Evolutionary conservation across 805 yeast species (phyloP).

Genomic region (Yamadazyma sp.): DNA sequence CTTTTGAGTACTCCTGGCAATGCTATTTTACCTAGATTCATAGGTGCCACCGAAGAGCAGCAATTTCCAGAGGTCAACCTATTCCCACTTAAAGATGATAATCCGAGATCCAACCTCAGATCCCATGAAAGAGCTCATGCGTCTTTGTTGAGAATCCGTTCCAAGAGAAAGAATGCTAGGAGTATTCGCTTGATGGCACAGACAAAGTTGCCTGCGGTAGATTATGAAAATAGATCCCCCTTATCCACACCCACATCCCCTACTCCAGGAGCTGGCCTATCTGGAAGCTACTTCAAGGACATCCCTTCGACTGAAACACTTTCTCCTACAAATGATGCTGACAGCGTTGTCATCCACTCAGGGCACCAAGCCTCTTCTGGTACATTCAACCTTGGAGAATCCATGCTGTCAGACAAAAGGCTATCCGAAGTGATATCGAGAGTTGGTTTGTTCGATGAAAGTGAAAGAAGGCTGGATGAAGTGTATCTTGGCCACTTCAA

Average conservation of each 20-base stretch:
- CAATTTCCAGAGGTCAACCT: constrained; percentile 4
- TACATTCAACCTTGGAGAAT: constrained; percentile 5
- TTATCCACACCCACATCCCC: constrained; percentile 21
- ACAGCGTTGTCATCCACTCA: background rate
- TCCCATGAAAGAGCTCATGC: constrained; percentile 67
- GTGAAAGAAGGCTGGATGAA: constrained; percentile 5
- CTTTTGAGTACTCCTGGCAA: constrained; percentile 10
- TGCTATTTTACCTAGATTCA: constrained; percentile 14
- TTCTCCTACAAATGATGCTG: background rate
- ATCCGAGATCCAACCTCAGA: constrained; percentile 33
- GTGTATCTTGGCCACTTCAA: constrained; percentile 45
- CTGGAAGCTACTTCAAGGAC: constrained; percentile 5
- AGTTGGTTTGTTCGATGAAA: constrained; percentile 10
- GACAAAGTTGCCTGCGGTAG: constrained; percentile 23
- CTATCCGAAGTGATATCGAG: background rate
- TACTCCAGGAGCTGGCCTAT: constrained; percentile 8
- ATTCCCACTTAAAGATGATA: constrained; percentile 20
- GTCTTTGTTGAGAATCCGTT: constrained; percentile 58
- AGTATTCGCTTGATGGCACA: constrained; percentile 28
- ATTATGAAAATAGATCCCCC: constrained; percentile 18
- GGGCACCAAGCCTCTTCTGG: constrained; percentile 13
- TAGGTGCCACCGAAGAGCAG: background rate
- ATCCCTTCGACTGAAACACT: background rate
- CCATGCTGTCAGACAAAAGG: constrained; percentile 8
- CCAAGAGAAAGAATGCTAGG: constrained; percentile 47